phyloP scores from a whole-genome alignment of 352 stramenopile genomes.

The Pilasporangium apinafurcum region DNA sequence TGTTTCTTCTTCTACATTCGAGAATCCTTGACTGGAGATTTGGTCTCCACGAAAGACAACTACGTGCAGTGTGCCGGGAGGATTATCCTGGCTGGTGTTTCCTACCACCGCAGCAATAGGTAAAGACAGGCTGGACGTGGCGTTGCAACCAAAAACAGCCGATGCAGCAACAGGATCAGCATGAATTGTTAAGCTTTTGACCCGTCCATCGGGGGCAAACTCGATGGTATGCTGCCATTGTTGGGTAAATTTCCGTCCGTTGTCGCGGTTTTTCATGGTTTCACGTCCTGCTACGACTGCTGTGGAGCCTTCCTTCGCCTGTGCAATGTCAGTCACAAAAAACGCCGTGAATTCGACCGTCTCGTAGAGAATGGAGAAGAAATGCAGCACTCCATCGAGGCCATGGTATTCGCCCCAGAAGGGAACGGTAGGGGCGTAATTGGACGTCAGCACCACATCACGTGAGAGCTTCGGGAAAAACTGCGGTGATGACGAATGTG shows the following conservation, averaged over 20 bases:
- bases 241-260: slow-evolving; percentile 85
- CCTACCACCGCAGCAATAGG: slow-evolving; percentile 78
- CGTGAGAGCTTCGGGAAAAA: slow-evolving; percentile 85
- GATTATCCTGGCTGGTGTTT: slow-evolving; percentile 75
- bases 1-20: slow-evolving; percentile 42
- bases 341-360: slow-evolving; percentile 86
- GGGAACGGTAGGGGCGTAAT: slow-evolving; percentile 83
- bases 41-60: slow-evolving; percentile 81
- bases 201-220: slow-evolving; percentile 76
- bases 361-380: slow-evolving; percentile 88
- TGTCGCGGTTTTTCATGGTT: slow-evolving; percentile 88
- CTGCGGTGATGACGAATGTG: slow-evolving; percentile 81
- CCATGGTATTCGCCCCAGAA: slow-evolving; percentile 88
- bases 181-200: slow-evolving; percentile 84
- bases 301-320: slow-evolving; percentile 76
- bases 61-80: slow-evolving; percentile 61
- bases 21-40: slow-evolving; percentile 56
- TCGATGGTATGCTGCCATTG: slow-evolving; percentile 89
- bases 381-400: slow-evolving; percentile 81
- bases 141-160: slow-evolving; percentile 83
- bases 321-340: slow-evolving; percentile 85
- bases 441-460: slow-evolving; percentile 81
- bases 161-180: slow-evolving; percentile 81
- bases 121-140: slow-evolving; percentile 78
- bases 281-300: slow-evolving; percentile 78